These are phyloP conservation scores for Neofusicoccum sp. DNA, from an alignment of 2,329 filamentous ascomycete genomes.

Conservation along the genomic window DNA sequence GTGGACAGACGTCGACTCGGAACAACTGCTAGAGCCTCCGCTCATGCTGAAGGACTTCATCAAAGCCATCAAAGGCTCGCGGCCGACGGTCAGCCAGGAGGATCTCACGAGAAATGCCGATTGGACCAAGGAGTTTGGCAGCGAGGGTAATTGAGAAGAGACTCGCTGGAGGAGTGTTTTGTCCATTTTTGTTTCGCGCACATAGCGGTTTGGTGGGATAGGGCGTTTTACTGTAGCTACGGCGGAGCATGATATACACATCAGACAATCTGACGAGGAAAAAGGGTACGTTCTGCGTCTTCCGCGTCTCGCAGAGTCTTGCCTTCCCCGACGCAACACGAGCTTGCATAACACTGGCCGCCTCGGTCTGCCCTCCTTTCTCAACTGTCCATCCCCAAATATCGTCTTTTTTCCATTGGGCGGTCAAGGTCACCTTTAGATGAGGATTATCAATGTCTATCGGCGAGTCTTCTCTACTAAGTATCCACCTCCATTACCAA, in stretches of 20 bases:
- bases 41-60: conserved; percentile 90
- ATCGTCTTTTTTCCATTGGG: no score
- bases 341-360: no score
- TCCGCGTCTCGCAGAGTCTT: no score
- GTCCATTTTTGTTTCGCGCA: conserved; percentile 9
- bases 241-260: conserved; percentile 13
- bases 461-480: no score
- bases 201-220: conserved; percentile 17
- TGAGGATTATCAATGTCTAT: no score
- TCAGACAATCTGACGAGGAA: no score
- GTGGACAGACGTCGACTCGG: conserved; percentile 84
- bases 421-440: no score
- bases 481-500: no score
- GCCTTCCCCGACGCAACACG: no score
- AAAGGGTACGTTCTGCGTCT: no score
- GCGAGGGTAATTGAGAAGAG: conserved; percentile 64
- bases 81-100: conserved; percentile 86
- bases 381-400: no score
- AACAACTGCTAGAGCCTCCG: conserved; percentile 82
- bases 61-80: conserved; percentile 82
- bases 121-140: conserved; percentile 96
- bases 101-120: conserved; percentile 84
- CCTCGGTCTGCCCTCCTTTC: no score
- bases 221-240: conserved; percentile 13
- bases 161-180: not conserved